Base-by-base conservation (phyloP, 345 rosid species). In the Gynandropsis gynandra region DNA sequence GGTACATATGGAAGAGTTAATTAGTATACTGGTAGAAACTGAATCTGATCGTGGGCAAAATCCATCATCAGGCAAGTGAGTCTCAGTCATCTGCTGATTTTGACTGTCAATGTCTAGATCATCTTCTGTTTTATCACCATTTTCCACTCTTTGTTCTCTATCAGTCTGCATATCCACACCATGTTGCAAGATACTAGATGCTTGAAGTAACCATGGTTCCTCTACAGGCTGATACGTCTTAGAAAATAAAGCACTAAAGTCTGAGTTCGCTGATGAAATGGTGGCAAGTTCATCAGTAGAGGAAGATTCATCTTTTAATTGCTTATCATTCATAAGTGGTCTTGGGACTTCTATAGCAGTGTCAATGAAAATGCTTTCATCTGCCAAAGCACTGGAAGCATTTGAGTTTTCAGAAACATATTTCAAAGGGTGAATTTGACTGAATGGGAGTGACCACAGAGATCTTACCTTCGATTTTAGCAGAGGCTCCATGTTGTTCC, bases 301-400 rank as follows among this genome's bases (percentile, higher is more conserved):
- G 64, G 52, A 47, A 54, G 72, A 45, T 54, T 61, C 67, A 50
- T 72, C 72, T 64, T 66, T 37, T 57, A 50, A 59, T 45, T 46
- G 71, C 51, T 56, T 54, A 64, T 61, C 75, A 50, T 58, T 72
- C 57, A 61, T 55, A 61, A 67, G 65, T 35, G 58, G 67, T 51
- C 58, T 56, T 13, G 80, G 62, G 35, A 47, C 57, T 45, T 74
- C 58, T 47, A 32, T 41, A 41, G 36, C 70, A 65, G 51, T 66
- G 41, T 65, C 56, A 5, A 36, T 14, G 10, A 46, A 19, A 49
- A 37, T 50, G 34, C 12, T 48, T 65, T 75, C 72, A 90, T 80
- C 98, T 90, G 98, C 79, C 77, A 84, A 90, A 77, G 65, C 79
- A 82, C 98, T 90, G 95, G 80, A 82, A 77, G 63, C 80, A 80